Evolutionary conservation across 495 filamentous ascomycete genomes (phyloP), one percentile per base, ranked within the genome.

Genomic region (Thermothielavioides terrestris): DNA sequence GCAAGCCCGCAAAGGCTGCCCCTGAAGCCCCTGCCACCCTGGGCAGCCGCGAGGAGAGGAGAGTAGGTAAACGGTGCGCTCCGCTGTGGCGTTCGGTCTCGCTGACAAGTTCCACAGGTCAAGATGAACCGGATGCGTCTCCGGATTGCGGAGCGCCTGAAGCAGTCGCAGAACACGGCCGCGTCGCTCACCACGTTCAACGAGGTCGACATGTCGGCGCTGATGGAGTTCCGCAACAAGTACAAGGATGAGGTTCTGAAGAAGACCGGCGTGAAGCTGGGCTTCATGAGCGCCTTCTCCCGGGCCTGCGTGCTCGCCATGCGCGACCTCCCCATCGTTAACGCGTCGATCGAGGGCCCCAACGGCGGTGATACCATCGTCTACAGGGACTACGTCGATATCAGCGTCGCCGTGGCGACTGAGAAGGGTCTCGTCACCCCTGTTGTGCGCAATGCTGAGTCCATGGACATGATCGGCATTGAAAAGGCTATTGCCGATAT

Each of bases 81-180:
- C 3, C 2, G 26, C 7, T 23, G 14, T 26, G 4, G 17, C 30
- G 20, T 15, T 18, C 3, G n/a, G 0, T 21, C 11, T 30, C 54
- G 31, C 42, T 55, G n/a, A 62, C 46, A 10, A 3, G 35, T 45
- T 46, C 30, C 43, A 35, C 56, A 91, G 88, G 89, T 96, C 57
- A 98, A 98, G 77, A 98, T 98, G 92, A 97, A 97, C 75, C 86
- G 94, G 45, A 98, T 98, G 94, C 88, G 92, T 42, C 79, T 97
- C 37, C 82, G 92, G 18, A 98, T 97, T 54, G 88, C 92, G 18
- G 92, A 98, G 75, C 90, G 92, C 54, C 77, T 98, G 42, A 98
- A 98, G 79, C 92, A 98, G 64, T 96, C 91, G 14, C 92, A 99
- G 72, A 97, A 99, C 73, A 96, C 92, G 4, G 92, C 94, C 45